Conservation (phyloP, 225 moss, liverwort and hornwort species). For the Bryum argenteum region DNA sequence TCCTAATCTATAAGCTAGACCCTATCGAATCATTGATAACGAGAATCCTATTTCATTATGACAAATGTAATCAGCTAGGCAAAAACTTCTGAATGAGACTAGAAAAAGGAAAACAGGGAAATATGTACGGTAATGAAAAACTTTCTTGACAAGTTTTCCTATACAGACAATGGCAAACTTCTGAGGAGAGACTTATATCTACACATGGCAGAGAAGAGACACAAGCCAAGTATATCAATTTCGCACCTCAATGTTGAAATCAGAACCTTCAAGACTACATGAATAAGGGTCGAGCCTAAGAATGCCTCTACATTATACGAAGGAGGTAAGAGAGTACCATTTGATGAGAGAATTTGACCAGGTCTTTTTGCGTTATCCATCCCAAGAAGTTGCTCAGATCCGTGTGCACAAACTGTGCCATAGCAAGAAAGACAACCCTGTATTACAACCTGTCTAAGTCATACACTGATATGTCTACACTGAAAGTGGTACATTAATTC, state of each 20-base stretch:
- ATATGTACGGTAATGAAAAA: neutral
- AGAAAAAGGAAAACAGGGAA: neutral
- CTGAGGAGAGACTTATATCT: neutral
- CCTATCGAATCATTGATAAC: constrained; percentile 1
- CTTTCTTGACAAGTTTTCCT: neutral
- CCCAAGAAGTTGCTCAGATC: constrained; percentile 99
- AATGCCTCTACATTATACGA: constrained; percentile 62
- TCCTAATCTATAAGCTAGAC: constrained; percentile 17
- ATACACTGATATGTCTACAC: constrained; percentile 28
- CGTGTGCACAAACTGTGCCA: constrained; percentile 99
- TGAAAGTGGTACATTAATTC: constrained; percentile 13
- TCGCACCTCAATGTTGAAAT: constrained; percentile 59
- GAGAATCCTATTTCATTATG: neutral
- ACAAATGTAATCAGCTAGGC: constrained; percentile 6
- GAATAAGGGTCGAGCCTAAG: constrained; percentile 58
- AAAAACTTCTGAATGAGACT: neutral
- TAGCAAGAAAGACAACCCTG: constrained; percentile 67
- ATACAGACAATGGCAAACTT: neutral
- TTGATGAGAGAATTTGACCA: constrained; percentile 92
- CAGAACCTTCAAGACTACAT: constrained; percentile 55
- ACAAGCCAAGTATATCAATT: constrained; percentile 40
- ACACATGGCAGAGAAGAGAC: neutral
- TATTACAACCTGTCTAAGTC: constrained; percentile 66
- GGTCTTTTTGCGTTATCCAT: constrained; percentile 99
- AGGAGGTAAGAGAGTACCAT: constrained; percentile 66